Percentiles rank a stretch among this genome's conserved stretches.
These are phyloP conservation scores for Globisporangium sylvaticum DNA, from an alignment of 352 stramenopile genomes.

Conservation along the genomic window DNA sequence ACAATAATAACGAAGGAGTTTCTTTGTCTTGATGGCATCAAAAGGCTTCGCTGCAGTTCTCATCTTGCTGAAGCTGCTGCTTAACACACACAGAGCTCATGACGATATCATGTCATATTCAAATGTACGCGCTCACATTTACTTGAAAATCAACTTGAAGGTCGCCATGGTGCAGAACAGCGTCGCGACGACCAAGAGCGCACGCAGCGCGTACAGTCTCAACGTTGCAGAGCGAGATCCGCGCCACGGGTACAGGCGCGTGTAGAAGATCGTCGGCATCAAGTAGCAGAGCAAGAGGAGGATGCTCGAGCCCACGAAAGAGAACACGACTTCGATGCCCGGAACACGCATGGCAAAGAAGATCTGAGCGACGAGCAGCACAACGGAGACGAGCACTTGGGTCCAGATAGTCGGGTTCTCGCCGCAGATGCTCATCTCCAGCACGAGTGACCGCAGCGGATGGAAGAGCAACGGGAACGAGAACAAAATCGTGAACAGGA, in stretches of 20 bases:
- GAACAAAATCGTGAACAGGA: conserved; percentile 70
- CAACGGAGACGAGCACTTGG: conserved; percentile 36
- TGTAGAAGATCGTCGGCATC: conserved; percentile 60
- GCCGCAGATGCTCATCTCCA: conserved; percentile 44
- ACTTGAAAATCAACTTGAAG: conserved; percentile 30
- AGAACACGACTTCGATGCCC: conserved; percentile 70
- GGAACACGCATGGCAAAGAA: conserved; percentile 50
- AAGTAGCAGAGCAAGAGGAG: conserved; percentile 72
- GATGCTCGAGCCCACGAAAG: conserved; percentile 70
- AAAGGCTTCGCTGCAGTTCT: background rate
- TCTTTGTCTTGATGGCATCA: background rate
- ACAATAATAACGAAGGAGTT: background rate
- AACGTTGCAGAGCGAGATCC: conserved; percentile 18
- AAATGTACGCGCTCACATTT: background rate
- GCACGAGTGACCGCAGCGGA: conserved; percentile 55
- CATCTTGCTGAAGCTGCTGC: background rate
- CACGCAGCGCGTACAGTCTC: conserved; percentile 26
- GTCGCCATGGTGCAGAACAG: conserved; percentile 61
- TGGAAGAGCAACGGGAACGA: conserved; percentile 77
- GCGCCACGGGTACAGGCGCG: conserved; percentile 41
- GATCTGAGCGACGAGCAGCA: conserved; percentile 43
- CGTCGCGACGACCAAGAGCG: conserved; percentile 34
- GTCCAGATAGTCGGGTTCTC: conserved; percentile 15
- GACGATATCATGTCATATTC: background rate
- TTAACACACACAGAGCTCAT: background rate